A percentile compares a stretch with the other conserved stretches of the same genome.
These are phyloP conservation scores for Diaporthe batatas DNA, from an alignment of 2,329 filamentous ascomycete genomes.

Conservation along the genomic window DNA sequence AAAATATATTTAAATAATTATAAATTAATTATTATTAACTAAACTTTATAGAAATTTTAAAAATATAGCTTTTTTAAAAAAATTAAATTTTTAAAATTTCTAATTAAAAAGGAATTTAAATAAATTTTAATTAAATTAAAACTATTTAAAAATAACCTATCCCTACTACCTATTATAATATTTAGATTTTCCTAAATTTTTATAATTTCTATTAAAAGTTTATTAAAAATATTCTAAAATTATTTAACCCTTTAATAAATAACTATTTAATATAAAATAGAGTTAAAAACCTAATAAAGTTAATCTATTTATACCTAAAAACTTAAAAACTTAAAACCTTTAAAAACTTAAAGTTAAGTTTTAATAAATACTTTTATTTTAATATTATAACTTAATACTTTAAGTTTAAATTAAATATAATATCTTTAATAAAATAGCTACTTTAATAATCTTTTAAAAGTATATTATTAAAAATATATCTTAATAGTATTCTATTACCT, in stretches of 20 bases:
- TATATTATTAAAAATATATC: not conserved
- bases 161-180: not conserved
- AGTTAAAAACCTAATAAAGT: not conserved
- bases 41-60: not conserved
- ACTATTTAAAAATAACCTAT: not conserved
- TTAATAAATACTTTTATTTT: not conserved
- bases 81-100: not conserved
- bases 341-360: not conserved
- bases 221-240: conserved; percentile 1
- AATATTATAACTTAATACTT: not conserved
- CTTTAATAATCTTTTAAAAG: not conserved
- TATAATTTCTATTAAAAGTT: not conserved
- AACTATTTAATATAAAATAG: not conserved
- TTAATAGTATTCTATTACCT: not conserved
- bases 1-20: not conserved
- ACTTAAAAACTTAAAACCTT: not conserved
- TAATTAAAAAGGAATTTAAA: not conserved
- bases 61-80: not conserved
- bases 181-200: not conserved
- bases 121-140: not conserved
- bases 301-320: not conserved
- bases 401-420: not conserved
- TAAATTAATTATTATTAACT: not conserved
- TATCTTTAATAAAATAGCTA: not conserved
- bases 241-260: not conserved